These are phyloP conservation scores for Nissolia schottii DNA, from an alignment of 306 rosid species.

Conservation along the genomic window DNA sequence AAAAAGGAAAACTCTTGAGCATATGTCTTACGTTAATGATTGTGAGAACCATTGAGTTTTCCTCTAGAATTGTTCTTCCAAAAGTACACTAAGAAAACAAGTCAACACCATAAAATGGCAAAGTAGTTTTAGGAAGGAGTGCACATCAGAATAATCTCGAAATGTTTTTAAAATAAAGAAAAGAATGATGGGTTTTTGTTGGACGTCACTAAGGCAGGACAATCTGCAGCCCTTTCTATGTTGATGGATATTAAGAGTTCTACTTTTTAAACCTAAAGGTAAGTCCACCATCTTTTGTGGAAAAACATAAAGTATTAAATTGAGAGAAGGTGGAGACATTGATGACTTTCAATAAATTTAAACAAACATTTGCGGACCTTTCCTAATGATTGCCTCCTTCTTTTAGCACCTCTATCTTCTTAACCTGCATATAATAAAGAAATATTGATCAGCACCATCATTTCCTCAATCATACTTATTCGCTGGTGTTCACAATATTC, in stretches of 20 bases:
- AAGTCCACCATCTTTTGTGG: conserved; percentile 35
- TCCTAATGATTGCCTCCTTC: conserved; percentile 29
- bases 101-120: conserved; percentile 12
- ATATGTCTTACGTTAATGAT: too few relatives aligned
- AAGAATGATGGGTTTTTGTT: conserved; percentile 32
- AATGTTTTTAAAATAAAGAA: not conserved
- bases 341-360: conserved; percentile 24
- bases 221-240: conserved; percentile 43
- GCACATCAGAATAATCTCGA: conserved; percentile 4
- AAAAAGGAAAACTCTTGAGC: too few relatives aligned
- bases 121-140: conserved; percentile 19
- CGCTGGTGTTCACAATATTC: not conserved
- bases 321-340: conserved; percentile 29
- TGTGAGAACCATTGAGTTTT: too few relatives aligned
- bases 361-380: conserved; percentile 29
- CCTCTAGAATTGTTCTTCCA: not conserved
- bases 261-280: conserved; percentile 34
- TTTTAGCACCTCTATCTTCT: conserved; percentile 16
- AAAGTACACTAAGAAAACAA: not conserved
- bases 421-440: conserved; percentile 37
- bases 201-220: conserved; percentile 34
- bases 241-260: conserved; percentile 35
- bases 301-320: conserved; percentile 30
- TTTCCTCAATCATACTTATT: not conserved
- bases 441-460: conserved; percentile 4